These are phyloP conservation scores for Micromonas commoda DNA, from an alignment of 139 green algal genomes.

Conservation along the genomic window DNA sequence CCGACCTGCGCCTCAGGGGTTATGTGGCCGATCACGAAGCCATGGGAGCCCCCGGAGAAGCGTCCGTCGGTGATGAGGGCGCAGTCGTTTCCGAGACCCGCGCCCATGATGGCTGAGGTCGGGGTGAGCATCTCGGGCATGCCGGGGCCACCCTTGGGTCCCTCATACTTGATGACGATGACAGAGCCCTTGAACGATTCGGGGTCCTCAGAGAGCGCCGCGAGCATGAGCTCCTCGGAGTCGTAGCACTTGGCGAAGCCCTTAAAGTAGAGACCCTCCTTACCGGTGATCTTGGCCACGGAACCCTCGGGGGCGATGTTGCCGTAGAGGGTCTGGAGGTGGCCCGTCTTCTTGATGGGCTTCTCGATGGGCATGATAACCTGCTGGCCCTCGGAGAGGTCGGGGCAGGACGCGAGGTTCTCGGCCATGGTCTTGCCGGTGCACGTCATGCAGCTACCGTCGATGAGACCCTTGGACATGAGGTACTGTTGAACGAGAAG, in stretches of 20 bases:
- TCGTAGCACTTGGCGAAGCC: constrained; percentile 80
- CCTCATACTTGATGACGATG: constrained; percentile 90
- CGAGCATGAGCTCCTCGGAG: constrained; percentile 92
- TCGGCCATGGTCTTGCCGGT: constrained; percentile 88
- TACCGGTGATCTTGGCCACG: constrained; percentile 97
- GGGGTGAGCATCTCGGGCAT: constrained; percentile 99
- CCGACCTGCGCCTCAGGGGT: constrained; percentile 89
- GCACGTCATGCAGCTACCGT: constrained; percentile 67
- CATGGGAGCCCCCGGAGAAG: constrained; percentile 92
- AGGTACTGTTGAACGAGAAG: constrained; percentile 54
- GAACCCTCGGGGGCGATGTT: constrained; percentile 87
- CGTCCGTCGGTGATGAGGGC: constrained; percentile 94
- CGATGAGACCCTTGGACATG: constrained; percentile 74
- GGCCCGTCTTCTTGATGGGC: constrained; percentile 81
- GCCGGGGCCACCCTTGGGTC: constrained; percentile 91
- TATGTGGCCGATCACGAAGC: constrained; percentile 97
- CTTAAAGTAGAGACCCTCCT: constrained; percentile 67
- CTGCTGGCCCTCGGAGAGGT: constrained; percentile 73
- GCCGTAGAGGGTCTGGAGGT: constrained; percentile 90
- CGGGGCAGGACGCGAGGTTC: constrained; percentile 70
- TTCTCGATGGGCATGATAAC: constrained; percentile 68
- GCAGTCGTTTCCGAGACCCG: constrained; percentile 88
- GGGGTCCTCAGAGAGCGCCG: constrained; percentile 66
- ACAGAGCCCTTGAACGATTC: constrained; percentile 70
- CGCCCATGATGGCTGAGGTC: constrained; percentile 94